Evolutionary conservation across 2,329 filamentous ascomycete genomes (phyloP), one percentile per base, ranked within the genome.

Genomic region (Xylariales sp.): DNA sequence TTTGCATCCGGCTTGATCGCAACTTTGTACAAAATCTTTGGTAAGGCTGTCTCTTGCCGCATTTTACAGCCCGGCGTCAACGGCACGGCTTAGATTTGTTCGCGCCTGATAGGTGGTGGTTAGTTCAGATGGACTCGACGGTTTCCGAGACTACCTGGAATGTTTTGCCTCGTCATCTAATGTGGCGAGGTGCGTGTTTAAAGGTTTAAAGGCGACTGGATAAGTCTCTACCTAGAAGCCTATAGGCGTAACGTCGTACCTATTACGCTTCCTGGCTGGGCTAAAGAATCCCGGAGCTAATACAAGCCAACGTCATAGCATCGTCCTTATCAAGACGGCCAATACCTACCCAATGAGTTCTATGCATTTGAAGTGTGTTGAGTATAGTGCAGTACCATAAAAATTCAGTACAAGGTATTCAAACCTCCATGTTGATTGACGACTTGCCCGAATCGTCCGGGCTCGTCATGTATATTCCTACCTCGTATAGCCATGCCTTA

Each of bases 1-100:
- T 64, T 65, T 65, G 61, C 57, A 65, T 65, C 56, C 5, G 53
- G 54, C 43, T 64, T n/a, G 43, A 59, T 62, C 48, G 58, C 68
- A 39, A 64, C 62, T 53, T 68, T 69, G 65, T 69, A 69, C 61
- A 68, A 64, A 62, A 55, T 1, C 39, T 36, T 53, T 56, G 59
- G 46, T 46, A 18, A 58, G 52, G 53, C 50, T 49, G 52, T 57
- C 56, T 55, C 41, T 39, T 28, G 52, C 43, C 32, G 53, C 59
- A 58, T 67, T 64, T 59, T 39, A 55, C 43, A 55, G 56, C 41
- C 41, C 48, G 56, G 64, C 34, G 64, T 69, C 57, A 62, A 57
- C 14, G 61, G 56, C 46, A 64, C 41, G 46, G 56, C 41, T 59
- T 67, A 62, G 52, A 64, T 28, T 59, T 48, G 34, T 46, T 64